phyloP scores from a whole-genome alignment of 148 eudicot genomes.

The Rhododendron vialii region DNA sequence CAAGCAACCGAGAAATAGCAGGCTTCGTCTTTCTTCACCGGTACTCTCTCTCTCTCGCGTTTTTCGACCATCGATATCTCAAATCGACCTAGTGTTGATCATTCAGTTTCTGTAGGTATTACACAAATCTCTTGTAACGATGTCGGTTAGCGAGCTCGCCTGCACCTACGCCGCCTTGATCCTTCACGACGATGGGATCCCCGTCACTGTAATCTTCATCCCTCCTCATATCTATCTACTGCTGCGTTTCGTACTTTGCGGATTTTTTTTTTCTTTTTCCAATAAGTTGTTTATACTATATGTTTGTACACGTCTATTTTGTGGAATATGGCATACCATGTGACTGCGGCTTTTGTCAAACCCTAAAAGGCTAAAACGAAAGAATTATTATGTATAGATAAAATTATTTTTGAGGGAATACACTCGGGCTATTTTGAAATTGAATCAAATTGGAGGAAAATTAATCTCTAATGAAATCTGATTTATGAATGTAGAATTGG shows the following conservation, averaged over 20 bases:
- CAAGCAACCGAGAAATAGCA: not conserved
- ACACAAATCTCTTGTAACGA: not conserved
- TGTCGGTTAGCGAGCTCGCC: slow-evolving; percentile 7
- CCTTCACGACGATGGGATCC: slow-evolving; percentile 9
- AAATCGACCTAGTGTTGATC: not conserved
- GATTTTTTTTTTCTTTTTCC: not conserved
- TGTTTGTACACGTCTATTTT: not conserved
- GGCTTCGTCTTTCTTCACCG: not conserved
- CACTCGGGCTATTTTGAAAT: not conserved
- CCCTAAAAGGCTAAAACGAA: not conserved
- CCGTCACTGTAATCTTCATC: not conserved
- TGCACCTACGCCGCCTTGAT: slow-evolving; percentile 8
- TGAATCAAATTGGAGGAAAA: not conserved
- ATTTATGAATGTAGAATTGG: not conserved
- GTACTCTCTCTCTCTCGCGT: not conserved
- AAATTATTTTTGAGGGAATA: not conserved
- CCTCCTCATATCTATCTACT: not conserved
- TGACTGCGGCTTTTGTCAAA: not conserved
- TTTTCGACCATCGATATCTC: not conserved
- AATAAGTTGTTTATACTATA: not conserved
- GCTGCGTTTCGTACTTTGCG: not conserved
- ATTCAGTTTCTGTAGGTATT: not conserved
- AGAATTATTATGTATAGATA: not conserved
- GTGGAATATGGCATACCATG: not conserved
- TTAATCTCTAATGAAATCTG: not conserved